Conservation (phyloP, 2,329 filamentous ascomycete species). For the Blumeria hordei region DNA sequence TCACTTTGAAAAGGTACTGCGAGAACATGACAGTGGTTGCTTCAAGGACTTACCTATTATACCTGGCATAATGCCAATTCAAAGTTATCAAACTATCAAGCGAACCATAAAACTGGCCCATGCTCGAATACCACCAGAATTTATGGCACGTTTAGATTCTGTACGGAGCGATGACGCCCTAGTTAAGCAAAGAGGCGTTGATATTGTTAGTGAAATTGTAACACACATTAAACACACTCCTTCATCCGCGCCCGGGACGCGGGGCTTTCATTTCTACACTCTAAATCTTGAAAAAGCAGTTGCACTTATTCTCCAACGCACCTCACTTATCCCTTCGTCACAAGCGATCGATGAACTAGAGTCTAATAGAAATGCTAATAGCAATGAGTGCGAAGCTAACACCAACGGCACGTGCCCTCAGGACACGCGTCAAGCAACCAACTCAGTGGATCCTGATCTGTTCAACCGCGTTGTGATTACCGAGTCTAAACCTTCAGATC, state of each 20-base stretch:
- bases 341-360: constrained; percentile 1
- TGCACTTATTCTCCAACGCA: constrained; percentile 71
- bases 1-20: constrained; percentile 50
- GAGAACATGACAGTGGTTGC: constrained; percentile 57
- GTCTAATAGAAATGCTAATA: not conserved
- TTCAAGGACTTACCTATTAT: constrained; percentile 81
- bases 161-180: constrained; percentile 61
- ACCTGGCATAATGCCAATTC: constrained; percentile 89
- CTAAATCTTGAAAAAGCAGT: constrained; percentile 92
- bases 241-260: constrained; percentile 30
- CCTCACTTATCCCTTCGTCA: constrained; percentile 47
- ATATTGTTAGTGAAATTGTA: constrained; percentile 66
- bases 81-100: constrained; percentile 89
- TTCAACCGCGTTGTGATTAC: constrained; percentile 73
- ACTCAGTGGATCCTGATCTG: constrained; percentile 56
- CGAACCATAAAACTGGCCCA: constrained; percentile 87
- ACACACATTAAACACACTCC: constrained; percentile 45
- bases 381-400: constrained; percentile 8
- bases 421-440: constrained; percentile 8
- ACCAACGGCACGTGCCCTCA: constrained; percentile 22
- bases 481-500: constrained; percentile 30
- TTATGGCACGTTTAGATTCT: constrained; percentile 45
- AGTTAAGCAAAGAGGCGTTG: constrained; percentile 57
- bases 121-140: constrained; percentile 47
- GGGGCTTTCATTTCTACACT: constrained; percentile 93